These are phyloP conservation scores for Acanthamoeba culbertsoni DNA, from an alignment of 208 protist species.

Conservation along the genomic window DNA sequence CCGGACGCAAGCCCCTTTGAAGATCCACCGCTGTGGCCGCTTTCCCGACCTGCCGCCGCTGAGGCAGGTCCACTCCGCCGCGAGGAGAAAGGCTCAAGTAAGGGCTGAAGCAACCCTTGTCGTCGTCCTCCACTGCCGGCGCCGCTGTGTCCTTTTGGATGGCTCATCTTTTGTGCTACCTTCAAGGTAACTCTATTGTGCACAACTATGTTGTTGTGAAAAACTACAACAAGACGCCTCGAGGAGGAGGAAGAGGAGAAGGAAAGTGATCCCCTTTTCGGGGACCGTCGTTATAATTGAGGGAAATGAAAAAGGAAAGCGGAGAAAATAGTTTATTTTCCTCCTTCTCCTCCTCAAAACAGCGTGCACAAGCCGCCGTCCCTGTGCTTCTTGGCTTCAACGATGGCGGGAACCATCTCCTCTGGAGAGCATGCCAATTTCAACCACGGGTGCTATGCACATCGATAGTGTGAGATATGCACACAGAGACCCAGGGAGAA, in stretches of 20 bases:
- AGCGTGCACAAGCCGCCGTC: background rate
- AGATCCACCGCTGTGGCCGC: no score
- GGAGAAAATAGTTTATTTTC: background rate
- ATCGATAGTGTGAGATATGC: background rate
- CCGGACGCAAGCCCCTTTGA: no score
- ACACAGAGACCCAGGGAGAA: no score
- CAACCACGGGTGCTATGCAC: conserved; percentile 7
- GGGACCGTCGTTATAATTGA: background rate
- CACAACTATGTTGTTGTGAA: background rate
- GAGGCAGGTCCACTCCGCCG: no score
- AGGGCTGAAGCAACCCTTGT: no score
- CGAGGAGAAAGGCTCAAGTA: no score
- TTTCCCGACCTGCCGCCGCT: no score
- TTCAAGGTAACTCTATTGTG: background rate
- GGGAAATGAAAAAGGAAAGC: background rate
- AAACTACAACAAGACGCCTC: background rate
- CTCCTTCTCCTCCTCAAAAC: background rate
- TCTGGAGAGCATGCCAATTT: background rate
- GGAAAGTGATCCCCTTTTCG: no score
- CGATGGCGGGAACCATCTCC: background rate
- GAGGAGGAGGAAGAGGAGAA: background rate
- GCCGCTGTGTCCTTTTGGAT: no score
- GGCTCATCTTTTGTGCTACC: no score
- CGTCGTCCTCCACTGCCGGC: no score
- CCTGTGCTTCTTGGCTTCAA: conserved; percentile 8